Evolutionary conservation across 768 basidiomycete genomes (phyloP).

Genomic region (Cubamyces sp.): DNA sequence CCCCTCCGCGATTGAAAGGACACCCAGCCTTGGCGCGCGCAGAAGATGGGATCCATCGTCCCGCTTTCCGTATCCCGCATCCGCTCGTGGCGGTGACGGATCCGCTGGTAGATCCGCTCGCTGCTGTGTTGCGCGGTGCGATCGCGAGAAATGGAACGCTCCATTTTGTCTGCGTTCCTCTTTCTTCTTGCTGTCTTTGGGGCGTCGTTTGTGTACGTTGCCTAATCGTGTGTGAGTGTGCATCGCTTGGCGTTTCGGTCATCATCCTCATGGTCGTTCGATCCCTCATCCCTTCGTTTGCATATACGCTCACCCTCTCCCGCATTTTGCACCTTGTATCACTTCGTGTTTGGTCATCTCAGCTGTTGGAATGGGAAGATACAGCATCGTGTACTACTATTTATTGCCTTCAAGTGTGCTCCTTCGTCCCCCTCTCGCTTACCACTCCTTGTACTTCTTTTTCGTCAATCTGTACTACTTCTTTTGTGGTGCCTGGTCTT

Average conservation of each 20-base stretch:
- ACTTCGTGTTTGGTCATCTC: neutral
- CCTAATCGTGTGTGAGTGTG: neutral
- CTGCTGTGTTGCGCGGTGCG: neutral
- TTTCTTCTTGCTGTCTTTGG: neutral
- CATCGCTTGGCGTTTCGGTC: neutral
- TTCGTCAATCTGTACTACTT: neutral
- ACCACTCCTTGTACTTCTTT: neutral
- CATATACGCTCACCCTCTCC: neutral
- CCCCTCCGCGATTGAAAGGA: too few species aligned
- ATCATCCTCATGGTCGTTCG: neutral
- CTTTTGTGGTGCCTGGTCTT: too few species aligned
- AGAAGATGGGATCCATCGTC: neutral
- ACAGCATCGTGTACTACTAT: conserved; percentile 15
- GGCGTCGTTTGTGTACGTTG: conserved; percentile 1
- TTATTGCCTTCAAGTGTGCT: conserved; percentile 6
- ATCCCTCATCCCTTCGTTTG: neutral
- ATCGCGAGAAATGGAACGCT: conserved; percentile 9
- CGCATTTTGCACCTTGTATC: neutral
- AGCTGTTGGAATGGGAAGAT: too few species aligned
- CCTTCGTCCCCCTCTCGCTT: neutral
- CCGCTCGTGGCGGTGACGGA: conserved; percentile 1
- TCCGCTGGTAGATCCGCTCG: neutral
- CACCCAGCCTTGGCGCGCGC: neutral
- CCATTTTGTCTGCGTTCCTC: neutral
- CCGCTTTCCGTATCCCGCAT: neutral